Evolutionary conservation across 805 yeast genomes (phyloP), one percentile per base, ranked within the genome.

Genomic region (Candida bentonensis): DNA sequence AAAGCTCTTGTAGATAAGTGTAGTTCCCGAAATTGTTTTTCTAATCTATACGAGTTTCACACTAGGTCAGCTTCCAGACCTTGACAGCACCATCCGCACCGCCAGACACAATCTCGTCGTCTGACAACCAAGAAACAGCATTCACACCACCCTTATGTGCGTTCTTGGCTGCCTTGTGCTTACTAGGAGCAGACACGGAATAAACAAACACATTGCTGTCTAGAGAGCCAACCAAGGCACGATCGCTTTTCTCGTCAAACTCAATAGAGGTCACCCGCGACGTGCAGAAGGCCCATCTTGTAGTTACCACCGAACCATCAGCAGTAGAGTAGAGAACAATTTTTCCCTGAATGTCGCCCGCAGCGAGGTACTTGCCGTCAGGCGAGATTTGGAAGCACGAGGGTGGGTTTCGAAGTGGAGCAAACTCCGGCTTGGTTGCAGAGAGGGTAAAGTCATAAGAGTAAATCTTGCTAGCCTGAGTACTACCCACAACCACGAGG

Each of bases 241-340:
- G 78, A 52, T 79, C 76, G 46, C 83, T 79, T 52, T 82, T 87
- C 7, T 66, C 66, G 40, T 79, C 73, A 98, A 97, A 92, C 21
- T 76, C 62, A 41, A 92, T 82, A 23, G 79, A 73, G 47, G 76
- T 77, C 49, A 92, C 81, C 45, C 74, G 78, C 46, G 95, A 80
- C 2, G 88, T 83, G 60, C 92, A 96, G 77, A 85, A 89, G 0
- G 94, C 80, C 99, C 99, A 92, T 58, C 96, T 75, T 0, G 94
- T 76, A 2, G 97, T 86, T 17, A 61, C 54, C 4, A 84, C 64
- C 2, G 71, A 52, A 42, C 67, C 73, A 33, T 76, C 78, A 2
- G 59, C 60, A 4, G 77, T 59, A 50, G 76, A 70, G 62, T 76
- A 86, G 28, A 88, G 68, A n/a, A 79, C 63, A 51, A 87, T 85